A percentile compares a stretch with the other conserved stretches of the same genome.
Evolutionary conservation across 345 rosid species (phyloP).

Genomic region (Camelina neglecta): DNA sequence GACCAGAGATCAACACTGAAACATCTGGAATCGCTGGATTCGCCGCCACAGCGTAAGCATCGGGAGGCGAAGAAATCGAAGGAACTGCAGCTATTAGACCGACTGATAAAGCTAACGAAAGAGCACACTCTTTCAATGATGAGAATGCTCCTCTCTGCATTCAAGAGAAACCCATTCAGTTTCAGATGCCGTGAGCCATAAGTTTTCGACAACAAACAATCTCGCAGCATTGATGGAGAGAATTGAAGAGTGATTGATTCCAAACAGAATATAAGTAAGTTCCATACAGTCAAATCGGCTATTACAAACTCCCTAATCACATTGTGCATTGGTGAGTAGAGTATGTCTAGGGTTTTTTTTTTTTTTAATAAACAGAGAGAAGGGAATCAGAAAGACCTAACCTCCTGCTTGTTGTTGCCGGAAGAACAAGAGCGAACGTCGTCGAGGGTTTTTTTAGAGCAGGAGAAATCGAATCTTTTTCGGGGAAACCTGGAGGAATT

Average conservation of each 20-base stretch:
- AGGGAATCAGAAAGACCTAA: slow-evolving; percentile 21
- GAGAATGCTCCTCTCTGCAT: slow-evolving; percentile 59
- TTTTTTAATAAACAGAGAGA: no score
- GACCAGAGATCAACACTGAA: slow-evolving; percentile 90
- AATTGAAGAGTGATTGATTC: neutral
- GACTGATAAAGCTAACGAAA: slow-evolving; percentile 74
- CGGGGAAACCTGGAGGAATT: slow-evolving; percentile 43
- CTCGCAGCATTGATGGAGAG: neutral
- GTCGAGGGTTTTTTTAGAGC: slow-evolving; percentile 34
- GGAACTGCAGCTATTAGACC: slow-evolving; percentile 70
- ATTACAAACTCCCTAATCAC: neutral
- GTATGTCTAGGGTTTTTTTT: neutral
- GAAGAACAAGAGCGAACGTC: slow-evolving; percentile 46
- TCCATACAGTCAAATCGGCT: neutral
- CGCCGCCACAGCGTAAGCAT: slow-evolving; percentile 52
- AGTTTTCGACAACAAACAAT: neutral
- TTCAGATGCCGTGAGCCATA: slow-evolving; percentile 14
- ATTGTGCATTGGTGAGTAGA: slow-evolving; percentile 15
- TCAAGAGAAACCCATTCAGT: neutral
- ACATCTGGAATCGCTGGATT: slow-evolving; percentile 70
- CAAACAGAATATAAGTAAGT: neutral
- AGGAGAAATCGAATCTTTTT: slow-evolving; percentile 40
- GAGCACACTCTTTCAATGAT: slow-evolving; percentile 77
- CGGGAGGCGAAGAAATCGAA: slow-evolving; percentile 48
- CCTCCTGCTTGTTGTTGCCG: slow-evolving; percentile 57